Conservation (phyloP, 208 protist species). For the Naegleria gruberi region DNA sequence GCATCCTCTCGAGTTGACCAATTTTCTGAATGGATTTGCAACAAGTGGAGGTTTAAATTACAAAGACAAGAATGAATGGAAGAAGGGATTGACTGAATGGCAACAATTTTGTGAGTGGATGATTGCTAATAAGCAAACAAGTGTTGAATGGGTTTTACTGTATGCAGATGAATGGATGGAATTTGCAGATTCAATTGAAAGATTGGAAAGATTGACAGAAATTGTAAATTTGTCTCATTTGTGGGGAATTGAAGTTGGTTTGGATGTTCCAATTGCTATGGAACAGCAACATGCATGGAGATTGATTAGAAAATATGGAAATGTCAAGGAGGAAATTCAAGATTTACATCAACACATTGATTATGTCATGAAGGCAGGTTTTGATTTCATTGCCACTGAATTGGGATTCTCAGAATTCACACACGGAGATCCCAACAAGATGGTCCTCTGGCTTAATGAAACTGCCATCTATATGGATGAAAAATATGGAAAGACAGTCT, state of each 20-base stretch:
- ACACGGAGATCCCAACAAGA: not conserved
- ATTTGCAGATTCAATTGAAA: not conserved
- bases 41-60: not conserved
- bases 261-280: slow-evolving; percentile 9
- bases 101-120: slow-evolving; percentile 7
- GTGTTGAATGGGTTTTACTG: not conserved
- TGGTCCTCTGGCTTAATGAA: not conserved
- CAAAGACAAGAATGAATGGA: not conserved
- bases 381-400: slow-evolving; percentile 12
- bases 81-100: not conserved
- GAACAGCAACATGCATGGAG: slow-evolving; percentile 23
- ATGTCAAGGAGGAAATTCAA: not conserved
- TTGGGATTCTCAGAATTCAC: slow-evolving; percentile 16
- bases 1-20: slow-evolving; percentile 11
- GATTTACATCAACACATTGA: not conserved
- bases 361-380: not conserved
- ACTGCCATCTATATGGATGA: not conserved
- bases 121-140: not conserved
- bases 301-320: not conserved
- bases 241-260: not conserved
- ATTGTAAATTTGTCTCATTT: not conserved
- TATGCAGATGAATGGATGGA: not conserved
- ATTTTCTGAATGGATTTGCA: slow-evolving; percentile 20
- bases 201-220: not conserved
- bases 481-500: not conserved